Evolutionary conservation across 2,329 filamentous ascomycete species (phyloP).

Genomic region (Fusarium zealandicum): DNA sequence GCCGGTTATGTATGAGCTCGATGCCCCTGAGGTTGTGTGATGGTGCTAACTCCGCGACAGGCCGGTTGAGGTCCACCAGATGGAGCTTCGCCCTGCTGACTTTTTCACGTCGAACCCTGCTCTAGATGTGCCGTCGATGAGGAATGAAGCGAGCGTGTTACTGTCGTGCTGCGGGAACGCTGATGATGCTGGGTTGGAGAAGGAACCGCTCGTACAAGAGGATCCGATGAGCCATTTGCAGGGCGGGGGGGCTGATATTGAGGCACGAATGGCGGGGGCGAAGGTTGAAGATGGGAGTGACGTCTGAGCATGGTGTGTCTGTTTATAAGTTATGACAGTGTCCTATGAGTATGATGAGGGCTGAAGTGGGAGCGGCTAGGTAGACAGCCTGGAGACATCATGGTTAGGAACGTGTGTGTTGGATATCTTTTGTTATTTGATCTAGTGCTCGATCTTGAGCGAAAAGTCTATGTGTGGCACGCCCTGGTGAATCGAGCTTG

Average conservation of each 20-base stretch:
- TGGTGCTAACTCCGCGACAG: background rate
- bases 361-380: no score
- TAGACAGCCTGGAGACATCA: background rate
- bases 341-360: background rate
- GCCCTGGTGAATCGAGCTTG: slow-evolving; percentile 95
- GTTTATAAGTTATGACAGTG: background rate
- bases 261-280: slow-evolving; percentile 31
- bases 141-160: slow-evolving; percentile 52
- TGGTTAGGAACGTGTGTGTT: background rate
- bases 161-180: slow-evolving; percentile 44
- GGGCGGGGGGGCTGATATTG: slow-evolving; percentile 29
- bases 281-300: slow-evolving; percentile 19
- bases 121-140: slow-evolving; percentile 51
- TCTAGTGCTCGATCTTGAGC: slow-evolving; percentile 74
- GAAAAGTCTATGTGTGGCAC: slow-evolving; percentile 95
- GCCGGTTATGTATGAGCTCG: slow-evolving; percentile 57
- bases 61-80: slow-evolving; percentile 21
- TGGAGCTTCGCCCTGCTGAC: slow-evolving; percentile 47
- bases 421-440: slow-evolving; percentile 20
- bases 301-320: background rate
- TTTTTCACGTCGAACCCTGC: slow-evolving; percentile 58
- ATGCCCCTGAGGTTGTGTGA: background rate
- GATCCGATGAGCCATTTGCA: slow-evolving; percentile 46
- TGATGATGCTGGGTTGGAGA: slow-evolving; percentile 6
- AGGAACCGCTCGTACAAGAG: slow-evolving; percentile 38